phyloP scores from a whole-genome alignment of 2,329 filamentous ascomycete species.

The Pyrenophora tritici-repentis region DNA sequence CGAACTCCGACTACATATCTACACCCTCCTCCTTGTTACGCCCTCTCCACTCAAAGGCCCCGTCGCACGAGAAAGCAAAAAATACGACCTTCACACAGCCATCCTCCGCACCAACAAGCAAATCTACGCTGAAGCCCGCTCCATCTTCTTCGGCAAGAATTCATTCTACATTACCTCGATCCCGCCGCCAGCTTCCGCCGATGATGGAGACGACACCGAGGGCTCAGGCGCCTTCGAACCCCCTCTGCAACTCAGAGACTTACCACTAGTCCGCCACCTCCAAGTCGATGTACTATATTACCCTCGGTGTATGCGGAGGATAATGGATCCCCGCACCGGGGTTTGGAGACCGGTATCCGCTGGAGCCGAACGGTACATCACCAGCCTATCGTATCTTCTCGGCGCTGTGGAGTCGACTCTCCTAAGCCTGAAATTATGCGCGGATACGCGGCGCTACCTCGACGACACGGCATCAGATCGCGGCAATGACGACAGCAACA shows the following conservation, averaged over 20 bases:
- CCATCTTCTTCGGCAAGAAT: conserved; percentile 50
- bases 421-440: conserved; percentile 16
- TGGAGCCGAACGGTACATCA: conserved; percentile 28
- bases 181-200: conserved; percentile 3
- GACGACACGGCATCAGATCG: background rate
- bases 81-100: conserved; percentile 41
- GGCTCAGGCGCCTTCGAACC: conserved; percentile 32
- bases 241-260: conserved; percentile 28
- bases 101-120: conserved; percentile 48
- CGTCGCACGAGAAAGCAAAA: conserved; percentile 21
- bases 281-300: conserved; percentile 37
- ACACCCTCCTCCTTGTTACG: conserved; percentile 34
- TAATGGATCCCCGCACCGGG: conserved; percentile 3
- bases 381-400: conserved; percentile 24
- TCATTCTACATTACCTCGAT: conserved; percentile 39
- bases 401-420: conserved; percentile 14
- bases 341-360: conserved; percentile 24
- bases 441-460: conserved; percentile 20
- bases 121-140: conserved; percentile 49
- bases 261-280: conserved; percentile 31
- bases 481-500: background rate
- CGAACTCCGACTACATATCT: conserved; percentile 39
- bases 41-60: conserved; percentile 26
- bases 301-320: conserved; percentile 13
- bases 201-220: conserved; percentile 8